phyloP scores from a whole-genome alignment of 495 filamentous ascomycete genomes.

The Penicillium ochrochloron region DNA sequence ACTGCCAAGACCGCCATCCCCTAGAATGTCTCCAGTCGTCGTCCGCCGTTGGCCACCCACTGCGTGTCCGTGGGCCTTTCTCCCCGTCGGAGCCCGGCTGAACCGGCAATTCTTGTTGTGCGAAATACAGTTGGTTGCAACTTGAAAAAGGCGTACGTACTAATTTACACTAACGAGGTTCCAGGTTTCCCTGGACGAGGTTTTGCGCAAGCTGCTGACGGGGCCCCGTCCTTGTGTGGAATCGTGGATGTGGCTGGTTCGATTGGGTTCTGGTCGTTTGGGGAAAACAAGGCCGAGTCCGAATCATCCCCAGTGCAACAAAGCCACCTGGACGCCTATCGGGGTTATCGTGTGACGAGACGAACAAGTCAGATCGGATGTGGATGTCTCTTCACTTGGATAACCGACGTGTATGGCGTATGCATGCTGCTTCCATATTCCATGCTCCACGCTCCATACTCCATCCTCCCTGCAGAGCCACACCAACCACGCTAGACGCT shows the following conservation, averaged over 20 bases:
- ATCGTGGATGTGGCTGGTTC: constrained; percentile 5
- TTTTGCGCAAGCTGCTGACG: constrained; percentile 10
- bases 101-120: constrained; percentile 5
- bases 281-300: constrained; percentile 18
- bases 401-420: background rate
- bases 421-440: background rate
- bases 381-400: background rate
- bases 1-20: constrained; percentile 18
- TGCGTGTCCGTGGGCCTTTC: background rate
- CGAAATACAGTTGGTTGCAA: background rate
- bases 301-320: background rate
- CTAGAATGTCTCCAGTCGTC: constrained; percentile 11
- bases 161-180: background rate
- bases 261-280: background rate
- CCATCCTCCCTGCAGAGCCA: background rate
- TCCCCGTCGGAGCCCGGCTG: constrained; percentile 4
- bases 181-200: background rate
- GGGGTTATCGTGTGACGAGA: background rate
- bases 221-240: background rate
- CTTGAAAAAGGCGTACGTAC: background rate
- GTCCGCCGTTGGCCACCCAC: constrained; percentile 11
- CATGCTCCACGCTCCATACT: background rate
- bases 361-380: background rate
- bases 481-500: background rate
- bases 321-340: background rate